Conservation (phyloP, 352 stramenopile genomes). For the Globisporangium megalacanthum region DNA sequence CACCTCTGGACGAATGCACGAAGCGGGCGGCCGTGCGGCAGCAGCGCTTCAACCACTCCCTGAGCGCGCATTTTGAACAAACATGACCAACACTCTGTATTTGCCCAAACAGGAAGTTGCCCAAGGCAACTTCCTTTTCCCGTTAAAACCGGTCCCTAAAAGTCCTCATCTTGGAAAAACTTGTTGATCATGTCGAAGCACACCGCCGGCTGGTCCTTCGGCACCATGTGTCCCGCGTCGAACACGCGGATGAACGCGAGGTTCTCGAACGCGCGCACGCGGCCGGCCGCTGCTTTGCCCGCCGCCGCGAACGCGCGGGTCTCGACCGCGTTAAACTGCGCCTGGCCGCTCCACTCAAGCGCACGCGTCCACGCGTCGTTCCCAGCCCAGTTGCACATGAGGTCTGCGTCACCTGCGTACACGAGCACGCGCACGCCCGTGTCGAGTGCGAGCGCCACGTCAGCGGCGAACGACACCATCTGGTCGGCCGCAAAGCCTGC, state of each 20-base stretch:
- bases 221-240: conserved; percentile 94
- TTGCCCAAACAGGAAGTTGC: no score
- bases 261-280: conserved; percentile 45
- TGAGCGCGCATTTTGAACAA: conserved; percentile 14
- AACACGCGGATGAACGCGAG: conserved; percentile 93
- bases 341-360: conserved; percentile 90
- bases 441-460: conserved; percentile 87
- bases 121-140: no score
- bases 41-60: conserved; percentile 11
- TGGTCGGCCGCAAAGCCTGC: conserved; percentile 49
- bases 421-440: conserved; percentile 78
- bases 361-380: conserved; percentile 93
- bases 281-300: conserved; percentile 23
- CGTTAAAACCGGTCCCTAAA: conserved; percentile 15
- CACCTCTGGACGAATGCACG: conserved; percentile 37
- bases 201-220: conserved; percentile 88
- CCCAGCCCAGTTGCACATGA: conserved; percentile 96
- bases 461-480: conserved; percentile 21
- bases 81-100: neutral
- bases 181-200: conserved; percentile 90
- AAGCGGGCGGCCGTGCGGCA: conserved; percentile 23
- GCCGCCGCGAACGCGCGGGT: conserved; percentile 28
- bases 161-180: conserved; percentile 70
- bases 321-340: conserved; percentile 68
- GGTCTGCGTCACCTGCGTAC: conserved; percentile 95